Conservation (phyloP, 495 filamentous ascomycete species). For the Sporormia fimetaria region DNA sequence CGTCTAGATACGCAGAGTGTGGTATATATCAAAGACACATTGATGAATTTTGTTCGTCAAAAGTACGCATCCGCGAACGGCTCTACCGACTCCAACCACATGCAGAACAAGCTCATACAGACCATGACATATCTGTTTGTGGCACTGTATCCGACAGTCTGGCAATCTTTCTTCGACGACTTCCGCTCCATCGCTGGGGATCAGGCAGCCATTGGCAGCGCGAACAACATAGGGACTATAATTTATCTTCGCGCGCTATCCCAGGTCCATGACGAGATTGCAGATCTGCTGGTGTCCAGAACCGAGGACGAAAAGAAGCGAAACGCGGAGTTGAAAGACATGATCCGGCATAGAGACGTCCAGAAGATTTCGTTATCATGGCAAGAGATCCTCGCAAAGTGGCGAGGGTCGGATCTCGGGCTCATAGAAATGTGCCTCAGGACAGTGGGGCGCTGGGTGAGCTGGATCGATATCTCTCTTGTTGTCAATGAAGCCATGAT, state of each 20-base stretch:
- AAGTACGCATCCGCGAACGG: slow-evolving; percentile 50
- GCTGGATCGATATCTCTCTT: slow-evolving; percentile 92
- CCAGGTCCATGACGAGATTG: slow-evolving; percentile 94
- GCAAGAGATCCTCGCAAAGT: slow-evolving; percentile 79
- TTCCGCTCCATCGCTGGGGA: slow-evolving; percentile 54
- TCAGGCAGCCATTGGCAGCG: slow-evolving; percentile 31
- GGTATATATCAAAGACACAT: slow-evolving; percentile 55
- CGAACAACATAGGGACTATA: slow-evolving; percentile 60
- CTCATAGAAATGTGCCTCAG: slow-evolving; percentile 80
- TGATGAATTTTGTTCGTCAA: slow-evolving; percentile 64
- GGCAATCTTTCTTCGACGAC: slow-evolving; percentile 83
- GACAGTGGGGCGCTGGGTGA: slow-evolving; percentile 86
- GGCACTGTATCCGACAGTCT: slow-evolving; percentile 67
- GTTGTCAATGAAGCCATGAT: slow-evolving; percentile 83
- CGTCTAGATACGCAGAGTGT: slow-evolving; percentile 57
- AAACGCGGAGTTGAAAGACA: slow-evolving; percentile 77
- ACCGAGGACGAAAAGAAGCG: slow-evolving; percentile 62
- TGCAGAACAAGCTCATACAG: slow-evolving; percentile 97
- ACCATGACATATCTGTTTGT: slow-evolving; percentile 88
- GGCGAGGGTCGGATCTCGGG: slow-evolving; percentile 58
- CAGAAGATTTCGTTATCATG: slow-evolving; percentile 75
- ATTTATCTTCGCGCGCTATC: slow-evolving; percentile 80
- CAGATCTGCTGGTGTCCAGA: slow-evolving; percentile 73
- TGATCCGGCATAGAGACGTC: slow-evolving; percentile 73
- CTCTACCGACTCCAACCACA: slow-evolving; percentile 51